Evolutionary conservation across 2,329 filamentous ascomycete genomes (phyloP), one percentile per base, ranked within the genome.

Genomic region (Chaetomiaceae sp.): DNA sequence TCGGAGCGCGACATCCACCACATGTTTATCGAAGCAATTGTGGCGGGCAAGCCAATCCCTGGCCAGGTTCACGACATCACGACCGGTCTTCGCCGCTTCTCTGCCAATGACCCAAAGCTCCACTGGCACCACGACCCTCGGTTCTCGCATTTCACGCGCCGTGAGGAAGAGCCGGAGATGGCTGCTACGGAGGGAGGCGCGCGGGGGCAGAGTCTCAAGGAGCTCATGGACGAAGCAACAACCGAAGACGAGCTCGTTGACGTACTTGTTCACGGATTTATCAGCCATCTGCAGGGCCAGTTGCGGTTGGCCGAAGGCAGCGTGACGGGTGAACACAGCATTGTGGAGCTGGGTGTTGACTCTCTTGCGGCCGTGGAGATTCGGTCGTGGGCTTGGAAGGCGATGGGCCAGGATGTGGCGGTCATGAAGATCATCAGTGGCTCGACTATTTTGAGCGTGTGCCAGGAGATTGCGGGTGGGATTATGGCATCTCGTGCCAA

Each of bases 1-100:
- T 77, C 76, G 2, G 77, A 80, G 62, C 67, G 69, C 3, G 75
- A 79, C 48, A 61, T 80, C 14, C 75, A 79, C 57, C 72, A 76
- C 57, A 71, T 76, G 66, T 76, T 80, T 54, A 67, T 77, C 8
- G 76, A 80, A 60, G 75, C 76, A 5, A 72, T 81, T 23, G 62
- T 68, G 1, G 69, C 70, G 0, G 75, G 76, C 4, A 66, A 63
- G 6, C 70, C 72, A 0, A 52, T 45, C 3, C 32, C 36, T 0
- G 43, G 36, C 1, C 58, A 62, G 18, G 57, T 68, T 6, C 53
- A 63, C 51, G 70, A 73, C 57, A 64, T 75, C 41, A 73, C 69
- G 0, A 71, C 71, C 0, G 73, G 73, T 11, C 56, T 75, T 36
- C 64, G 65, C n/a, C 67, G 74, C 3, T 76, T 67, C 61, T 59